Evolutionary conservation across 2,329 filamentous ascomycete species (phyloP), one percentile per base, ranked within the genome.

Genomic region (Magnaporthales sp.): DNA sequence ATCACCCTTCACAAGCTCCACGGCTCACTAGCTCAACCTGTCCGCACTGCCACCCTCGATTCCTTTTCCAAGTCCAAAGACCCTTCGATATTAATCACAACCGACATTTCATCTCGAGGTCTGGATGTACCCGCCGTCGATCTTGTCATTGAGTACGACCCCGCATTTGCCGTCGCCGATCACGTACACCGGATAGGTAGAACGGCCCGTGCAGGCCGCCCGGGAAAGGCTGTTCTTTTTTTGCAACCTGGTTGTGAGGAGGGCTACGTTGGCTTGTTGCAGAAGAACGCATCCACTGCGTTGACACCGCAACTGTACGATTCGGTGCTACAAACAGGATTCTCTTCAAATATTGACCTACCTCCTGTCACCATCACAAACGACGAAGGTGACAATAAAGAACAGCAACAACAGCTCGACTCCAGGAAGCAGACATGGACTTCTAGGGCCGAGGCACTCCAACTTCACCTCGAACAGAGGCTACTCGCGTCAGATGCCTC

Each of bases 71-170:
- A 84, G 58, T 90, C 88, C 74, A 86, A 84, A 30, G 86, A 91
- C 24, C 90, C 94, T 0, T 89, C 91, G 0, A 87, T 99, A 3
- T 85, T 99, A 19, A 86, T 99, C 70, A 96, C 93, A 71, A 99
- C 95, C 1, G 95, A 99, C 74, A 95, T 99, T 64, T 92, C 95
- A 13, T 95, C 95, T 24, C 92, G 95, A 74, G 95, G 95, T 80
- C 88, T 99, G 58, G 95, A 99, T 81, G 86, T 99, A 19, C 94
- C 94, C 0, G 94, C 95, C 64, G 92, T 99, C 65, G 95, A 99
- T 75, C 84, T 97, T 24, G 93, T 99, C 64, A 86, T 99, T 67
- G 95, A 99, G 76, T 98, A 97, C 75, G 95, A 99, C 74, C 93
- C 95, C 0, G 92, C 95, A 2, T 98, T 98, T 78, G 92, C 91